Evolutionary conservation across 805 yeast genomes (phyloP).

Genomic region (Saccharomycopsis lassenensis): DNA sequence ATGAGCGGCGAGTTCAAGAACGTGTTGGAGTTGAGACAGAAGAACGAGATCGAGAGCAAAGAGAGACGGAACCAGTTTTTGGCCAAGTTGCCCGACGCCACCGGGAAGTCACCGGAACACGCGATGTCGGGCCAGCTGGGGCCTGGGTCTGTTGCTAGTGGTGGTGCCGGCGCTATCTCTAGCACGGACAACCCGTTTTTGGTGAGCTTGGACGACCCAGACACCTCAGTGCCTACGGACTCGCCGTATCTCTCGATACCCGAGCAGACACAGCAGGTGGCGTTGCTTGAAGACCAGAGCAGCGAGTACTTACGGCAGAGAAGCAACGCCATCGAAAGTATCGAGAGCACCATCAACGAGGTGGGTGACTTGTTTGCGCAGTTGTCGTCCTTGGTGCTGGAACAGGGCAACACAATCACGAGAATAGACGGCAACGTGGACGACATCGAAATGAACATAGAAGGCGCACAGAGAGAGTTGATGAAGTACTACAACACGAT

Average conservation of each 20-base stretch:
- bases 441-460: constrained; percentile 78
- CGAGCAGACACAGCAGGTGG: constrained; percentile 71
- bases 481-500: constrained; percentile 82
- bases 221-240: constrained; percentile 32
- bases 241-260: constrained; percentile 53
- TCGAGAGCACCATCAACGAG: constrained; percentile 93
- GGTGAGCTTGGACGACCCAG: constrained; percentile 19
- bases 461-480: constrained; percentile 91
- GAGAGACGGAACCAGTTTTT: constrained; percentile 78
- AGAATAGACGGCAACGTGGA: constrained; percentile 92
- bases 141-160: constrained; percentile 20
- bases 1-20: constrained; percentile 84
- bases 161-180: constrained; percentile 19
- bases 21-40: constrained; percentile 82
- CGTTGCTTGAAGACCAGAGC: constrained; percentile 75
- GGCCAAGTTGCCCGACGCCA: constrained; percentile 27
- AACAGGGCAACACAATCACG: constrained; percentile 93
- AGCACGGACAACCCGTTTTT: constrained; percentile 26
- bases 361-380: constrained; percentile 92
- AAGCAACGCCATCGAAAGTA: constrained; percentile 86
- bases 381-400: constrained; percentile 93
- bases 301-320: constrained; percentile 69
- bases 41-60: constrained; percentile 68
- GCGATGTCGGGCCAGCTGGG: constrained; percentile 30
- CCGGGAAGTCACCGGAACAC: neutral